Percentiles rank a stretch among this genome's conserved stretches.
Evolutionary conservation across 257 asterid species (phyloP).

Genomic region (Striga asiatica): DNA sequence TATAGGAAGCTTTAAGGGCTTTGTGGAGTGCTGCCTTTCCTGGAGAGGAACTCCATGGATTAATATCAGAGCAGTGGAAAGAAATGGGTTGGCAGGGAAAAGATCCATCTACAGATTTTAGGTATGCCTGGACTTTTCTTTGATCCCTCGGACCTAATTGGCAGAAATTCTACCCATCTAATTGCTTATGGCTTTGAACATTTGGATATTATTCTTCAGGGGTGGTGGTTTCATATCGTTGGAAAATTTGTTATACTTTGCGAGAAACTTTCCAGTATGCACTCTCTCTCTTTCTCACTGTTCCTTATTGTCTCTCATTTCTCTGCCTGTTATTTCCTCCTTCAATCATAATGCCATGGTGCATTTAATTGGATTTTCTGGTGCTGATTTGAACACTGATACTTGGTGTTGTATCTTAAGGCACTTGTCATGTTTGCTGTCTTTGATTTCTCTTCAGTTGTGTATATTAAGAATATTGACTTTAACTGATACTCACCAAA

Average conservation of each 20-base stretch:
- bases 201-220: constrained; percentile 31
- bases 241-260: constrained; percentile 86
- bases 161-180: neutral
- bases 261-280: constrained; percentile 78
- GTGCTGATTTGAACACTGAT: neutral
- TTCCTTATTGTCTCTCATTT: constrained; percentile 5
- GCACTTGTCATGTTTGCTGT: too few relatives aligned
- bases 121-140: constrained; percentile 33
- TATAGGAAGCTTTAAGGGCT: constrained; percentile 71
- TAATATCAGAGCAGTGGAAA: constrained; percentile 98
- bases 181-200: constrained; percentile 7
- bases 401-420: too few relatives aligned
- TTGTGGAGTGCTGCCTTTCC: constrained; percentile 93
- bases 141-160: constrained; percentile 10
- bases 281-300: constrained; percentile 10
- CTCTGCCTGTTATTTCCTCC: too few relatives aligned
- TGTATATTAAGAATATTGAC: neutral
- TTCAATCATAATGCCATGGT: neutral
- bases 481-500: constrained; percentile 11
- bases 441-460: neutral
- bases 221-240: constrained; percentile 97
- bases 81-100: constrained; percentile 99
- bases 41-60: constrained; percentile 61
- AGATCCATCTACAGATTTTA: constrained; percentile 98
- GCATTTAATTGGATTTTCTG: neutral